A percentile compares a stretch with the other conserved stretches of the same genome.
Conservation (phyloP, 805 yeast genomes). For the Lipomyces orientalis region DNA sequence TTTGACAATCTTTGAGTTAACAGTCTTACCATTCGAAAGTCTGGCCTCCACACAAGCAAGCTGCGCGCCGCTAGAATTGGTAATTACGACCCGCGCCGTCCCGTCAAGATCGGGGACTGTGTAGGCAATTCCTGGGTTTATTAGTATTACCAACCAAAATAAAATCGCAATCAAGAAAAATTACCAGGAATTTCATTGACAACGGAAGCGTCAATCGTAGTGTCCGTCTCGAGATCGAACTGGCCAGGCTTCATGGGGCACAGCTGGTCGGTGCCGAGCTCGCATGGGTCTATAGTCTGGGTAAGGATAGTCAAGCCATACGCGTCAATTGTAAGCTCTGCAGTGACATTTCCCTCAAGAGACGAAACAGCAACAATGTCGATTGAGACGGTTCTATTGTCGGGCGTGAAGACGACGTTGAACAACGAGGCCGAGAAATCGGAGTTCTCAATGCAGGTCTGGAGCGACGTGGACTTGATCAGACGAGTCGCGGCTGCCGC, state of each 20-base stretch:
- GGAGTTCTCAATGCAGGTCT: constrained; percentile 92
- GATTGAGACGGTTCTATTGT: constrained; percentile 63
- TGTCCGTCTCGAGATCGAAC: constrained; percentile 66
- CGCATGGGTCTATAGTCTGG: constrained; percentile 67
- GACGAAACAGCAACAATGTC: constrained; percentile 80
- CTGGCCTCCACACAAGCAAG: constrained; percentile 93
- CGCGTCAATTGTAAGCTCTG: constrained; percentile 68
- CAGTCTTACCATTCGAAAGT: constrained; percentile 87
- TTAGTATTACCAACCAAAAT: background rate
- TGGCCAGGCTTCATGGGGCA: constrained; percentile 93
- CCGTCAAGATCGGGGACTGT: constrained; percentile 96
- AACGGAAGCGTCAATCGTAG: constrained; percentile 52
- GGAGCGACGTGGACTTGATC: constrained; percentile 55
- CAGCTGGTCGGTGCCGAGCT: constrained; percentile 56
- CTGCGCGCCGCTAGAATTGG: constrained; percentile 49
- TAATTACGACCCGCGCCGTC: constrained; percentile 74
- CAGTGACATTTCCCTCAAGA: constrained; percentile 71
- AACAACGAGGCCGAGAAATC: constrained; percentile 83
- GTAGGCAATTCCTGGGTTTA: constrained; percentile 63
- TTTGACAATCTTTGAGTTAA: constrained; percentile 86
- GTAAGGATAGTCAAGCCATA: constrained; percentile 76
- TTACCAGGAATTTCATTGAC: constrained; percentile 65
- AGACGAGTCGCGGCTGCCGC: constrained; percentile 26
- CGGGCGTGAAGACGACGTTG: constrained; percentile 74
- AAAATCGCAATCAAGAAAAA: constrained; percentile 3